These are phyloP conservation scores for Platanthera zijinensis DNA, from an alignment of 106 monocot genomes.

Conservation along the genomic window DNA sequence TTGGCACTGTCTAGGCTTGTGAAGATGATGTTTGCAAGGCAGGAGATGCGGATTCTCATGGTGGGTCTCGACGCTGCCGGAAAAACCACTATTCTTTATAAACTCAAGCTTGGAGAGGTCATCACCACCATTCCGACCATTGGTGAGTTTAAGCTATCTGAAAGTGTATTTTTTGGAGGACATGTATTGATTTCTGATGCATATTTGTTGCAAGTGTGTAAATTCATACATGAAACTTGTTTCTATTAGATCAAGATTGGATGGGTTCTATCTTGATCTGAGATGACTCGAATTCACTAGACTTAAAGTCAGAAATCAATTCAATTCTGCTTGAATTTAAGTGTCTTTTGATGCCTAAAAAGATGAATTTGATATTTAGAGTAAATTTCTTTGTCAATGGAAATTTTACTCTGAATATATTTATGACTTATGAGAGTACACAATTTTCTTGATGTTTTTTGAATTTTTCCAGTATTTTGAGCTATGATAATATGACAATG, in stretches of 20 bases:
- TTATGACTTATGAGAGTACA: too few relatives aligned
- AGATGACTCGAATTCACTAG: too few relatives aligned
- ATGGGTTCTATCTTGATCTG: too few relatives aligned
- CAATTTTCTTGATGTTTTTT: too few relatives aligned
- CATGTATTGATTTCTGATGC: neutral
- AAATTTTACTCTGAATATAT: too few relatives aligned
- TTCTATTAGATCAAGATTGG: neutral
- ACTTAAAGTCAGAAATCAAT: too few relatives aligned
- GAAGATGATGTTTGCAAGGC: conserved; percentile 14
- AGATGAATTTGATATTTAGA: too few relatives aligned
- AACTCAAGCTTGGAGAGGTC: conserved; percentile 83
- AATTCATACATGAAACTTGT: neutral
- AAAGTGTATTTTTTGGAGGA: neutral
- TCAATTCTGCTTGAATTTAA: too few relatives aligned
- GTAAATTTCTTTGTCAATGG: too few relatives aligned
- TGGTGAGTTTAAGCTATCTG: neutral
- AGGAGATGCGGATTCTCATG: conserved; percentile 27
- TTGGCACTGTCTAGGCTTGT: conserved; percentile 4
- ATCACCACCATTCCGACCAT: conserved; percentile 38
- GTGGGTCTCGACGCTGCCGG: conserved; percentile 27
- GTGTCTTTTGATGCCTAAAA: too few relatives aligned
- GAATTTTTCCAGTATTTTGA: too few relatives aligned
- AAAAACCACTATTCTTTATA: conserved; percentile 55
- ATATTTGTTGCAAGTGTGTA: neutral
- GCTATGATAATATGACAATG: too few relatives aligned